Conservation (phyloP, 2,329 filamentous ascomycete genomes). For the Colletotrichum sp. region DNA sequence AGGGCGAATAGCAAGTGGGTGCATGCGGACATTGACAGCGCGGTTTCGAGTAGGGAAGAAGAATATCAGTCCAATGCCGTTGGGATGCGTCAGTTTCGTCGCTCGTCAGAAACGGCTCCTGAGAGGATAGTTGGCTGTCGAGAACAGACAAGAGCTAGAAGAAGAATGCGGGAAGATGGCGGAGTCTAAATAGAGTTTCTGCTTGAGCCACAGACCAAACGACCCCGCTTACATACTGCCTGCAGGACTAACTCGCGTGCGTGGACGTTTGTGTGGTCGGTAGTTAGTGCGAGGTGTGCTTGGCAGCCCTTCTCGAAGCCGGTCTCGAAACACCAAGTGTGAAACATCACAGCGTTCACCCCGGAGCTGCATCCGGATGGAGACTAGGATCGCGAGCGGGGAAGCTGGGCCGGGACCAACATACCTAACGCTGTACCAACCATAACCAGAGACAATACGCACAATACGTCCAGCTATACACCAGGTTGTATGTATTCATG, state of each 20-base stretch:
- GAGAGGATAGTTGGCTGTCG: background rate
- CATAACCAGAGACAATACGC: background rate
- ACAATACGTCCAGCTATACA: background rate
- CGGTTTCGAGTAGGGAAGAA: background rate
- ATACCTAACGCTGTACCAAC: background rate
- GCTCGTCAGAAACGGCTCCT: background rate
- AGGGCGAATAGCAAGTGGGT: background rate
- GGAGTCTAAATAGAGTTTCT: slow-evolving; percentile 17
- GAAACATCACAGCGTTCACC: slow-evolving; percentile 16
- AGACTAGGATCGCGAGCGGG: slow-evolving; percentile 8
- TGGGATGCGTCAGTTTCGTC: background rate
- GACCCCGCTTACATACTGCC: background rate
- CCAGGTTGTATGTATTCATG: background rate
- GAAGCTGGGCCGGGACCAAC: background rate
- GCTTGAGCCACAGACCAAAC: background rate
- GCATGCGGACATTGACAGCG: background rate
- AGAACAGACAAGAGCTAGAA: background rate
- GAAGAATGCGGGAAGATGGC: background rate
- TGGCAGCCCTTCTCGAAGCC: slow-evolving; percentile 13
- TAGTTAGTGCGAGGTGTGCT: background rate
- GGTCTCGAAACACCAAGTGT: slow-evolving; percentile 9
- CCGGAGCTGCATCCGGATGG: background rate
- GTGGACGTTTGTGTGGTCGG: background rate
- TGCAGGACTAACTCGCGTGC: background rate
- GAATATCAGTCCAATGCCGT: background rate